Evolutionary conservation across 306 rosid genomes (phyloP), one percentile per base, ranked within the genome.

Genomic region (Styphnolobium japonicum): DNA sequence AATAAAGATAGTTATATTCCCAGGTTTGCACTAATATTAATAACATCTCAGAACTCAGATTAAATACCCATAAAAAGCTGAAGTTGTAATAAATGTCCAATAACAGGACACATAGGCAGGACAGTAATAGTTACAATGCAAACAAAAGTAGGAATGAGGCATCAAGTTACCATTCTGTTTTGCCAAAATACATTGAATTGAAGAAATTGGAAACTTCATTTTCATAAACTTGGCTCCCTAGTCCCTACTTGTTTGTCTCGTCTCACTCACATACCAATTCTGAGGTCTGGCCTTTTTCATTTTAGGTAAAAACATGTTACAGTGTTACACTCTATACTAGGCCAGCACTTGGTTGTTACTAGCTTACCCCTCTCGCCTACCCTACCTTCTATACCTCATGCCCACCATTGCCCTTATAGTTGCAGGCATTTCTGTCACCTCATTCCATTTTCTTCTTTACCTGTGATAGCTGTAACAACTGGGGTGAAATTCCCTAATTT

Each of bases 121-220:
- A 39, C 71, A 61, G 51, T 29, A 55, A 67, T 53, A 79, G 78
- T 82, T 73, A 43, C 69, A 77, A 69, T 2, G 2, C 25, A 40
- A 82, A 81, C 85, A 72, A 68, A 66, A 83, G 75, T 67, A 80
- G 67, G 87, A 51, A 81, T 27, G 29, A 39, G 72, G 61, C 80
- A 61, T 66, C 72, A 23, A 74, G 18, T 48, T 12, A 77, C 68
- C 49, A 16, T 63, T 76, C 23, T 37, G 11, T 70, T 73, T n/a
- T 31, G 43, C 42, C 31, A 48, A 21, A 71, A 58, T 27, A 27
- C 66, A 58, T n/a, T 58, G 19, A 27, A 22, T 58, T 74, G 43
- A 25, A 56, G 46, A 34, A 60, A 25, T 25, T 29, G 62, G 65
- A 72, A 80, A 55, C 21, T 29, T 29, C 43, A 57, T 78, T 75